Evolutionary conservation across 148 eudicot species (phyloP), one percentile per base, ranked within the genome.

Genomic region (Mesembryanthemum crystallinum): DNA sequence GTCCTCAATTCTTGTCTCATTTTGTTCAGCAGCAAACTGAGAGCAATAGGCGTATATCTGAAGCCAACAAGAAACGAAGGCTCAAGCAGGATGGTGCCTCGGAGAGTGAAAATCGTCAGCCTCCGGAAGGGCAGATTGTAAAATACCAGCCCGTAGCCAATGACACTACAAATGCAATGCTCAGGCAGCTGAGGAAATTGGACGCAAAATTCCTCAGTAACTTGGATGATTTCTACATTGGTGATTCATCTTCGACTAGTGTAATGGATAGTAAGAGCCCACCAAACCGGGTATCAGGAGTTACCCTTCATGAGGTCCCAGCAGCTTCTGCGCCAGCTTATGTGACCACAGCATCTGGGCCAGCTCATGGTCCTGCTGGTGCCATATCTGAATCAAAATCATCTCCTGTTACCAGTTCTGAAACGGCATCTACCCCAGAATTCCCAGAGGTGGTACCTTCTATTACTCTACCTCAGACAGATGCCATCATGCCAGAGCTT

Each of bases 1-100:
- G 89, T 72, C 90, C 92, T 45, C 86, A 88, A n/a, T 89, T 87
- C 77, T 78, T 89, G 82, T 83, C 92, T 7, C 92, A 89, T 77
- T 87, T 89, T 85, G 85, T 89, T 45, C 92, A 89, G 57, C 90
- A 85, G 77, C 87, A 87, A 75, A 77, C 76, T 77, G 92, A 87
- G 74, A 78, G 84, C 74, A 83, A 77, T 67, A 83, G 88, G 74
- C 83, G 73, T 67, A 78, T 87, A 52, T 87, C 87, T 21, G 86
- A 89, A 73, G 88, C 84, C 60, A 89, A 70, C 80, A 89, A 89
- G 78, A 89, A 89, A 68, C 75, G 90, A 63, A 82, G 91, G 84
- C 87, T 89, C 61, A 83, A 81, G 79, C 85, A 77, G 59, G 92
- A 87, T 37, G 77, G 64, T 71, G 77, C 74, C 59, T 71, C 78